Conservation (phyloP, 768 basidiomycete genomes). For the Gymnopilus junonius region DNA sequence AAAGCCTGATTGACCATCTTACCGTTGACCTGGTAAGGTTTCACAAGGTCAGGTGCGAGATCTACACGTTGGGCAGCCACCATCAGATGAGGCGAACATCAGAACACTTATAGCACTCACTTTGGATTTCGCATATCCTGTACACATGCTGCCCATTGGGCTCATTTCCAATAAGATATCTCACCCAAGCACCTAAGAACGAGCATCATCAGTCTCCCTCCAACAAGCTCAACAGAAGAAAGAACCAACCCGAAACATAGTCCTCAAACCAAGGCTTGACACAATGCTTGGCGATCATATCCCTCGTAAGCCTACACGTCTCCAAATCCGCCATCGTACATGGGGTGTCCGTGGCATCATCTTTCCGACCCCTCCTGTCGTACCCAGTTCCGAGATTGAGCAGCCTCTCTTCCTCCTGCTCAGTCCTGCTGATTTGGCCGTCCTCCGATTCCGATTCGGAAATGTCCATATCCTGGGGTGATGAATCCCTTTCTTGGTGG, state of each 20-base stretch:
- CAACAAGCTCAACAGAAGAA: slow-evolving; percentile 2
- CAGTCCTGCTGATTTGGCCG: slow-evolving; percentile 73
- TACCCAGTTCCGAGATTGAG: slow-evolving; percentile 21
- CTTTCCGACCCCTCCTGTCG: slow-evolving; percentile 24
- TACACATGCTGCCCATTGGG: slow-evolving; percentile 60
- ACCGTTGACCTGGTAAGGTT: slow-evolving; percentile 77
- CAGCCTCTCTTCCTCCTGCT: slow-evolving; percentile 71
- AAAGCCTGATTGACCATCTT: slow-evolving; percentile 66
- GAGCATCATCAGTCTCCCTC: neutral
- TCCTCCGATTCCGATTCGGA: slow-evolving; percentile 88
- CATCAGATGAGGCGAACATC: slow-evolving; percentile 4
- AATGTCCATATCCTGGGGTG: slow-evolving; percentile 86
- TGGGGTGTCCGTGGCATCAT: slow-evolving; percentile 51
- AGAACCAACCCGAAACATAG: slow-evolving; percentile 69
- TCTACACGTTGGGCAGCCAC: slow-evolving; percentile 32
- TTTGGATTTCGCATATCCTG: slow-evolving; percentile 78
- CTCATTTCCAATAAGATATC: slow-evolving; percentile 78
- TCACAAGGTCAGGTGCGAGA: slow-evolving; percentile 53
- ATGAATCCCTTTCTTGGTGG: slow-evolving; percentile 75
- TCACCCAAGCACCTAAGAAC: slow-evolving; percentile 77
- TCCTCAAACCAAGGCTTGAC: slow-evolving; percentile 87
- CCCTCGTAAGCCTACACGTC: slow-evolving; percentile 66
- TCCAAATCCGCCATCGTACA: slow-evolving; percentile 62
- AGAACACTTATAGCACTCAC: slow-evolving; percentile 48
- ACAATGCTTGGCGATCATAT: slow-evolving; percentile 71